Base-by-base conservation (phyloP, 1,284 basidiomycete species). In the Prillingera fragicola region DNA sequence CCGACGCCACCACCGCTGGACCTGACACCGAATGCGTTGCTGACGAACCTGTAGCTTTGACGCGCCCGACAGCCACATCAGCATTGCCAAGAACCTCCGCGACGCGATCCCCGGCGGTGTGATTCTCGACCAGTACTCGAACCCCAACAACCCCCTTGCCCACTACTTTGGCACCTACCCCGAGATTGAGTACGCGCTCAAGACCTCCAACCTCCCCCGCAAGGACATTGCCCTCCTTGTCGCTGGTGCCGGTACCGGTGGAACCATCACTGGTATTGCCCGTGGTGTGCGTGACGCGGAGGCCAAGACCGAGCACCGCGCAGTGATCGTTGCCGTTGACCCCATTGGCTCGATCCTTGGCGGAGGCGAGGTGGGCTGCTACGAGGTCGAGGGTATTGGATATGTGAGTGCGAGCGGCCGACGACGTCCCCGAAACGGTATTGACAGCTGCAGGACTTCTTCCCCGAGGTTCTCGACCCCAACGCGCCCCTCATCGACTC, bases 211-310 rank as follows among this genome's bases (percentile, higher is more conserved):
- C 36, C 50, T 70, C 5, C 55, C 50, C 4, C 55, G 54, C 19
- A 72, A 71, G 43, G 82, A 83, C 60, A 85, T 96, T 18, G 85
- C 92, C 60, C 83, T 82, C 0, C 74, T 97, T 32, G 71, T 95
- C n/a, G 87, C 84, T 5, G 84, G 89, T 5, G 88, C 91, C 9
- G 94, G 94, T 8, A 98, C 94, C 1, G 94, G 94, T 23, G 94
- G 94, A 8, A 96, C 94, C 0, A 76, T 98, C 51, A 87, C 86
- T 15, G 94, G 94, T 4, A 70, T 92, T 22, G 85, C 88, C 6
- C 78, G 82, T 25, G 87, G 85, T 1, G 75, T 96, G 60, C 86
- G 87, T 73, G 84, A 83, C 41, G 55, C 59, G 13, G 59, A 62
- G 56, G 50, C 52, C 41, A 50, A 43, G 39, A 23, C 42, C 19